Evolutionary conservation across 768 basidiomycete species (phyloP).

Genomic region (Boletus fagicola): DNA sequence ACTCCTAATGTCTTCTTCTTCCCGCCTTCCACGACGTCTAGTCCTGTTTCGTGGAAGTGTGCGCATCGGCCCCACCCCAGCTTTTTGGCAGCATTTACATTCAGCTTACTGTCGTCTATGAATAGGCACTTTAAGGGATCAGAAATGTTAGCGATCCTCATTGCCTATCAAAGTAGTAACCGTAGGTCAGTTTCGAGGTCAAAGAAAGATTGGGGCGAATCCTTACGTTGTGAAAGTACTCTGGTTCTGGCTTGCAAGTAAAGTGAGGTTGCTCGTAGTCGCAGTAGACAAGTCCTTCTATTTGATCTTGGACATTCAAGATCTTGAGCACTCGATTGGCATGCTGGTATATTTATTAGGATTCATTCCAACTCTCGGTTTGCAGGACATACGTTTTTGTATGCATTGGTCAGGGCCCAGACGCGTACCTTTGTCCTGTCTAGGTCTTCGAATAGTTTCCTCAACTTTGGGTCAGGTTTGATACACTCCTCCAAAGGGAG

Average conservation of each 20-base stretch:
- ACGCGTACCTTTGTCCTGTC: slow-evolving; percentile 74
- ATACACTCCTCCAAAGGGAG: slow-evolving; percentile 82
- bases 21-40: slow-evolving; percentile 64
- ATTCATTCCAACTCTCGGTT: not conserved
- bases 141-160: slow-evolving; percentile 54
- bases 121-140: slow-evolving; percentile 76
- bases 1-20: slow-evolving; percentile 45
- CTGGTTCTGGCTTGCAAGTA: slow-evolving; percentile 76
- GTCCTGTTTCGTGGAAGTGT: slow-evolving; percentile 71
- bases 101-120: slow-evolving; percentile 71
- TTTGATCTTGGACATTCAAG: slow-evolving; percentile 64
- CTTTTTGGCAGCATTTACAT: slow-evolving; percentile 62
- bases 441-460: slow-evolving; percentile 73
- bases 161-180: slow-evolving; percentile 46
- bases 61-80: slow-evolving; percentile 73
- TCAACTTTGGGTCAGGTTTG: slow-evolving; percentile 56
- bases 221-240: slow-evolving; percentile 62
- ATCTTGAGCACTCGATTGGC: slow-evolving; percentile 77
- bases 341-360: slow-evolving; percentile 49
- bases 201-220: not conserved
- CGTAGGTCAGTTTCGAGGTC: not conserved
- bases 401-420: slow-evolving; percentile 88
- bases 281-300: slow-evolving; percentile 76
- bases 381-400: slow-evolving; percentile 54
- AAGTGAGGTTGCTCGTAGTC: slow-evolving; percentile 69